Conservation (phyloP, 371 early-diverging fungal genomes). For the Circinella umbellata region DNA sequence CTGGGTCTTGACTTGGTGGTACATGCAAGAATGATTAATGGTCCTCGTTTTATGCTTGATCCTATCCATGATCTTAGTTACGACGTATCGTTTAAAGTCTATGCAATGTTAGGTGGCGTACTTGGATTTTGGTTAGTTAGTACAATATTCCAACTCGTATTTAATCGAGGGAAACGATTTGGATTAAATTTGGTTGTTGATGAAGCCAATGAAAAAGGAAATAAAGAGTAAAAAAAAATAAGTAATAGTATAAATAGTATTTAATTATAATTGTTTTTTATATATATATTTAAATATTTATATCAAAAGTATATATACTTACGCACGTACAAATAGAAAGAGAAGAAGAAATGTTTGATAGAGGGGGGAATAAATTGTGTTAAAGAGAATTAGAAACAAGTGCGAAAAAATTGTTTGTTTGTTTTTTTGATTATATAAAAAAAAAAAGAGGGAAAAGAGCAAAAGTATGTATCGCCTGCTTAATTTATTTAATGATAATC, state of each 20-base stretch:
- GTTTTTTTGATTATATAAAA: too few species aligned
- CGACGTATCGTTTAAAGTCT: conserved; percentile 3
- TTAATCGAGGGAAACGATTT: conserved; percentile 35
- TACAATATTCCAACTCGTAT: conserved; percentile 17
- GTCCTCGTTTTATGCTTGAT: conserved; percentile 25
- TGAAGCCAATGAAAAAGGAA: neutral
- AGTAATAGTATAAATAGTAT: neutral
- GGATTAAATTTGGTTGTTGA: conserved; percentile 26
- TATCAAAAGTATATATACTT: too few species aligned
- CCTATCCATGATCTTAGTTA: conserved; percentile 24
- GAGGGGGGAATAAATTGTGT: too few species aligned
- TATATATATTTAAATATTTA: too few species aligned
- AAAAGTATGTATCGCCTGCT: too few species aligned
- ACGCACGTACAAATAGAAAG: too few species aligned
- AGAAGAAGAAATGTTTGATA: too few species aligned
- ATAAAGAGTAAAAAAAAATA: neutral
- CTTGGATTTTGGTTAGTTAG: conserved; percentile 26
- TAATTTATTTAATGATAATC: too few species aligned
- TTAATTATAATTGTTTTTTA: neutral
- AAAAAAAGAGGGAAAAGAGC: too few species aligned
- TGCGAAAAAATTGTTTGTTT: too few species aligned
- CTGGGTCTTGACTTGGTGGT: conserved; percentile 35
- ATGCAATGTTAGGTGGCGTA: conserved; percentile 31
- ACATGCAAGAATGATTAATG: conserved; percentile 23
- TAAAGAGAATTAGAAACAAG: too few species aligned